Conservation (phyloP, 2,329 filamentous ascomycete species). For the Westerdykella aurantiaca region DNA sequence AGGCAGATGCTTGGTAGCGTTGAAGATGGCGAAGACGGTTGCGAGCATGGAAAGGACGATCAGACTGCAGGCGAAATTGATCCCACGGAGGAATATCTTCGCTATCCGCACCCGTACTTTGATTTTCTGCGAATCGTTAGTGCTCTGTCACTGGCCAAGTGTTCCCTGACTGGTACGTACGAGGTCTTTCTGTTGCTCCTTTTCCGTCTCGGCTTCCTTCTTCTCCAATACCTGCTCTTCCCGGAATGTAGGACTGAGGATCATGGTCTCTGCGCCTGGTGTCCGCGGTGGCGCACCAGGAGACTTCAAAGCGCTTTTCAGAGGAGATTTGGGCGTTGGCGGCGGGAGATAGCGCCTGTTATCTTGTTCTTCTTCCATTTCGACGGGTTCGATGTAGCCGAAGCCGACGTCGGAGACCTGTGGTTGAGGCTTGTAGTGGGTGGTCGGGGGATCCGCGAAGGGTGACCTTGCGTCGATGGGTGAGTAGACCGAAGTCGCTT, state of each 20-base stretch:
- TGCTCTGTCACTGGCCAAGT: too few relatives aligned
- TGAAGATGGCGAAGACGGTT: conserved; percentile 87
- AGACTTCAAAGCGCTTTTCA: conserved; percentile 86
- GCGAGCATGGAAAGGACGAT: conserved; percentile 89
- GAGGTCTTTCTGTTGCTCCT: conserved; percentile 79
- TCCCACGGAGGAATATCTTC: conserved; percentile 88
- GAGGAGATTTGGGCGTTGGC: conserved; percentile 66
- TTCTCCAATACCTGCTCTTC: conserved; percentile 86
- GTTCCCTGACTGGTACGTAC: conserved; percentile 53
- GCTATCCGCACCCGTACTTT: conserved; percentile 87
- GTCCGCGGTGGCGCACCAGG: conserved; percentile 71
- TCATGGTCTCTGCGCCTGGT: conserved; percentile 57
- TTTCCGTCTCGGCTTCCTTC: conserved; percentile 72
- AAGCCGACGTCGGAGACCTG: conserved; percentile 87
- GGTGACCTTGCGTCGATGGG: conserved; percentile 56
- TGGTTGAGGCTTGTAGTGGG: conserved; percentile 54
- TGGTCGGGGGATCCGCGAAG: conserved; percentile 49
- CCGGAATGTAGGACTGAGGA: conserved; percentile 82
- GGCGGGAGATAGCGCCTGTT: conserved; percentile 43
- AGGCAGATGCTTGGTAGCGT: conserved; percentile 70
- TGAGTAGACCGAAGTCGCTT: conserved; percentile 73
- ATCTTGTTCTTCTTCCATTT: conserved; percentile 47
- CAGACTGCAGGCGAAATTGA: conserved; percentile 94
- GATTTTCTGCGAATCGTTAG: conserved; percentile 64
- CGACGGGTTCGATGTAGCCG: conserved; percentile 67